Evolutionary conservation across 164 flowering plant species (phyloP).

Genomic region (Magnolia officinalis): DNA sequence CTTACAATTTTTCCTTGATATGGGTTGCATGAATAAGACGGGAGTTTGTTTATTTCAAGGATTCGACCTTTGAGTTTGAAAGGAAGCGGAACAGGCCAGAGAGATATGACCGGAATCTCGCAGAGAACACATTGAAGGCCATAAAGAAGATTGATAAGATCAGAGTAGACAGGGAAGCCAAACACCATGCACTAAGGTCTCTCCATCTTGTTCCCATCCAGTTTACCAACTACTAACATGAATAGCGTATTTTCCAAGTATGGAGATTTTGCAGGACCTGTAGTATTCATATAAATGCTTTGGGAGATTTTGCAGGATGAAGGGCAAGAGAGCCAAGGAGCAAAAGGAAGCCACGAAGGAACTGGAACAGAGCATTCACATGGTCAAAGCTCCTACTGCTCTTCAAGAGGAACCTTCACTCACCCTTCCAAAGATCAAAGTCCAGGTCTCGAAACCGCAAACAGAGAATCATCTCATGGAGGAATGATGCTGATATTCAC

Average conservation of each 20-base stretch:
- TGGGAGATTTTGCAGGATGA: constrained; percentile 14
- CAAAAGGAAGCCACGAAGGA: constrained; percentile 31
- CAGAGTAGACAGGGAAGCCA: constrained; percentile 17
- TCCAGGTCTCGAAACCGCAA: constrained; percentile 28
- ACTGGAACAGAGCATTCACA: constrained; percentile 48
- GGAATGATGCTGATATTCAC: constrained; percentile 28
- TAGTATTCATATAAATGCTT: not conserved
- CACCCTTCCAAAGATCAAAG: constrained; percentile 31
- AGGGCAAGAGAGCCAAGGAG: constrained; percentile 23
- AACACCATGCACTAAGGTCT: constrained; percentile 18
- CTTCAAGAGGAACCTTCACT: constrained; percentile 39
- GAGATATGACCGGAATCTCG: constrained; percentile 24
- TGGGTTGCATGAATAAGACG: not conserved
- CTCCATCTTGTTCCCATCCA: not conserved
- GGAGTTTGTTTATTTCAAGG: constrained; percentile 15
- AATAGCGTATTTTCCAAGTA: not conserved
- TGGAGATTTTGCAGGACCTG: not conserved
- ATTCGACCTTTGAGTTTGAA: constrained; percentile 33
- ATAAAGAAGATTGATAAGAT: constrained; percentile 26
- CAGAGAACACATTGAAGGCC: constrained; percentile 26
- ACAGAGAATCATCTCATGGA: constrained; percentile 49
- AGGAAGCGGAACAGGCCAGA: constrained; percentile 33
- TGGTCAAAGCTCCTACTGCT: constrained; percentile 54
- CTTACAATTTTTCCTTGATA: not conserved
- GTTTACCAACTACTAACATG: not conserved